Percentiles rank a stretch among this genome's conserved stretches.
Conservation (phyloP, 2,329 filamentous ascomycete species). For the Aureobasidium sp. region DNA sequence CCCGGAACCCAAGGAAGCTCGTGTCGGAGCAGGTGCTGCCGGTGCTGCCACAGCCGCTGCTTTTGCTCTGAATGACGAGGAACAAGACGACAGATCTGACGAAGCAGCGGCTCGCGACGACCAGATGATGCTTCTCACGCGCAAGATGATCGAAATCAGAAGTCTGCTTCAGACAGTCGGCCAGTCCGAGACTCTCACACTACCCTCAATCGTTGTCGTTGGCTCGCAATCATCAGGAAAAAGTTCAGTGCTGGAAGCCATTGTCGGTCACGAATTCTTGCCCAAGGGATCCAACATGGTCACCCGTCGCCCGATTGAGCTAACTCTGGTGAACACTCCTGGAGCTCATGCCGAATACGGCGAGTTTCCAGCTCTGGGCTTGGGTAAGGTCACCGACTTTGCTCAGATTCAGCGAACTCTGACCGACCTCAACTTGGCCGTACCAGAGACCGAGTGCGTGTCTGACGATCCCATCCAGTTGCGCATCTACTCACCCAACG, state of each 20-base stretch:
- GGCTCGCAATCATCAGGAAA: constrained; percentile 98
- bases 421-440: constrained; percentile 89
- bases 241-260: constrained; percentile 92
- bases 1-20: constrained; percentile 29
- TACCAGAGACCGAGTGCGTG: constrained; percentile 84
- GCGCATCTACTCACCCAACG: constrained; percentile 88
- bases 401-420: constrained; percentile 84
- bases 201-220: constrained; percentile 98
- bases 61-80: constrained; percentile 65
- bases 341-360: constrained; percentile 83
- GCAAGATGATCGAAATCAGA: constrained; percentile 99
- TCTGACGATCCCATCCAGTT: constrained; percentile 95
- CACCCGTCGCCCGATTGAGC: constrained; percentile 86
- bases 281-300: constrained; percentile 99
- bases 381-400: constrained; percentile 89
- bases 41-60: constrained; percentile 67
- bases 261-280: constrained; percentile 95
- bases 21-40: constrained; percentile 52
- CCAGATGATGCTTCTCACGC: constrained; percentile 98
- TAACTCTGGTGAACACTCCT: constrained; percentile 92
- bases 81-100: constrained; percentile 54
- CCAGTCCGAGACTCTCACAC: constrained; percentile 77
- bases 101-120: constrained; percentile 76
- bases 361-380: constrained; percentile 86
- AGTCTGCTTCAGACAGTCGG: constrained; percentile 86